Percentiles rank a stretch among this genome's conserved stretches.
phyloP scores from a whole-genome alignment of 2,329 filamentous ascomycete genomes.

The Coniochaeta sp. region DNA sequence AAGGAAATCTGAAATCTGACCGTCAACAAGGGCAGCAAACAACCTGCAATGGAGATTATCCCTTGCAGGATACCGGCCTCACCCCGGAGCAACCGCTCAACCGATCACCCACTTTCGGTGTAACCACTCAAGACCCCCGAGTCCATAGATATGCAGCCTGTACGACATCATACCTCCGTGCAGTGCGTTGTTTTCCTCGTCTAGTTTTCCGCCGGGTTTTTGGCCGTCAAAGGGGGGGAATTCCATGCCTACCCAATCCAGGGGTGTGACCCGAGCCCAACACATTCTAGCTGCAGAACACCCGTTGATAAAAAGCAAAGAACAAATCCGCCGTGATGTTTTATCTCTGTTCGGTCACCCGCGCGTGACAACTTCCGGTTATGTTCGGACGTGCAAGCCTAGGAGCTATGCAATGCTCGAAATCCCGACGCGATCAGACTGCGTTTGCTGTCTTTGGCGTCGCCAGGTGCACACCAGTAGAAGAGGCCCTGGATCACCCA shows the following conservation, averaged over 20 bases:
- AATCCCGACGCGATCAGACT: slow-evolving; percentile 54
- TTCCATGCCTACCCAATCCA: background rate
- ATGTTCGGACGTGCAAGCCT: slow-evolving; percentile 2
- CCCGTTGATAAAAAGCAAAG: background rate
- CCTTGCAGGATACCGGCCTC: background rate
- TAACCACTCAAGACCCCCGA: background rate
- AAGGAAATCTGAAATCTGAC: background rate
- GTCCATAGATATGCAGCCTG: background rate
- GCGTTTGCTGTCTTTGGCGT: slow-evolving; percentile 50
- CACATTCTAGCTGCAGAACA: background rate
- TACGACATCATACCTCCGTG: background rate
- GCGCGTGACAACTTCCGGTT: background rate
- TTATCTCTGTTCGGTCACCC: background rate
- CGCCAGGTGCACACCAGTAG: slow-evolving; percentile 74
- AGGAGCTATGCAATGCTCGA: slow-evolving; percentile 45
- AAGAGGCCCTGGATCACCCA: slow-evolving; percentile 55
- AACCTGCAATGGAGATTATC: background rate
- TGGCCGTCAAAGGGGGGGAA: background rate
- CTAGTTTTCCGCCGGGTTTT: background rate
- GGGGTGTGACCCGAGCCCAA: background rate
- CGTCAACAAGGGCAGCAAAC: background rate
- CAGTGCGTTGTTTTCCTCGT: background rate
- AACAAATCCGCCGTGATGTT: background rate
- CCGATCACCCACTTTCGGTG: background rate
- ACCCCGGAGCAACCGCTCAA: background rate